Conservation (phyloP, 2,329 filamentous ascomycete genomes). For the Samsoniella hepiali region DNA sequence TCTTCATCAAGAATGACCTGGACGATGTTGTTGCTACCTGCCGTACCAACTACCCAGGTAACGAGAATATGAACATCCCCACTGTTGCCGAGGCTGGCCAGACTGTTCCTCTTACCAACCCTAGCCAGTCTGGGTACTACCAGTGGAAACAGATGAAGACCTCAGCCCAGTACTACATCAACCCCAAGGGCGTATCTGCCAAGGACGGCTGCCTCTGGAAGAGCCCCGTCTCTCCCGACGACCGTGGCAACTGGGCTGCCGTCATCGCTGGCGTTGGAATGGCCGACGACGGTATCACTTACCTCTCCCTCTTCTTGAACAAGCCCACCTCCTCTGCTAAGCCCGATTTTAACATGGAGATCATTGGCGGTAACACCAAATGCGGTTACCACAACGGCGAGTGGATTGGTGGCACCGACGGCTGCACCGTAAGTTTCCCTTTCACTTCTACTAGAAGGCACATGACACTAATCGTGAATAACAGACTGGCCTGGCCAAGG, state of each 20-base stretch:
- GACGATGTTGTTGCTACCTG: slow-evolving; percentile 67
- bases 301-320: slow-evolving; percentile 83
- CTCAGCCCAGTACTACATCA: slow-evolving; percentile 95
- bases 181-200: slow-evolving; percentile 68
- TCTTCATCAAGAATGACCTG: slow-evolving; percentile 75
- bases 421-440: slow-evolving; percentile 73
- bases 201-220: slow-evolving; percentile 75
- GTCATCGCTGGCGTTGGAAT: slow-evolving; percentile 80
- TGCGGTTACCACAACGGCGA: slow-evolving; percentile 66
- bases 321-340: slow-evolving; percentile 64
- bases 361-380: slow-evolving; percentile 59
- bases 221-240: slow-evolving; percentile 45
- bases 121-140: slow-evolving; percentile 70
- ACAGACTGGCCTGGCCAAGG: slow-evolving; percentile 43
- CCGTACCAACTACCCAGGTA: slow-evolving; percentile 95
- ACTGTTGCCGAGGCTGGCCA: slow-evolving; percentile 59
- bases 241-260: slow-evolving; percentile 81
- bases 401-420: slow-evolving; percentile 56
- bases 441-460: neutral
- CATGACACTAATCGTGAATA: slow-evolving; percentile 22
- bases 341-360: slow-evolving; percentile 77
- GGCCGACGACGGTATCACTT: slow-evolving; percentile 62
- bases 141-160: slow-evolving; percentile 70
- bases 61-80: slow-evolving; percentile 82
- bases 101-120: slow-evolving; percentile 67